A percentile compares a stretch with the other conserved stretches of the same genome.
These are phyloP conservation scores for Isoetes taiwanensis DNA, from an alignment of 75 land plant species.

Conservation along the genomic window DNA sequence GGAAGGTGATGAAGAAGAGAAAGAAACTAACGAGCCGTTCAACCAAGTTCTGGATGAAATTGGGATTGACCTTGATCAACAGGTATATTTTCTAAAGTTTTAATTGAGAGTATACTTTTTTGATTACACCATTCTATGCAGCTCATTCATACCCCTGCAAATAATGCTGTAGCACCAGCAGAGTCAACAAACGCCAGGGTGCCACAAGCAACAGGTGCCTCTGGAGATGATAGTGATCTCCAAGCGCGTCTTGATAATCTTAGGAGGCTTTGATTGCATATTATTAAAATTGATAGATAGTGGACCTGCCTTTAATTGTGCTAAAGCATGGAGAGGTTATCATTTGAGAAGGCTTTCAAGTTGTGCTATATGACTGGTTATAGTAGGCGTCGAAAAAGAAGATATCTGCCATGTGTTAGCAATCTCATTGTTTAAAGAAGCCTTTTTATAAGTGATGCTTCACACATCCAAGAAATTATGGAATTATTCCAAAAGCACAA, in stretches of 20 bases:
- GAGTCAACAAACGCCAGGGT: not conserved
- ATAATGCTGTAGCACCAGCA: not conserved
- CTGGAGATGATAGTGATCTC: conserved; percentile 3
- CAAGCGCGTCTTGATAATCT: conserved; percentile 6
- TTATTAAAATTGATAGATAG: too few species aligned
- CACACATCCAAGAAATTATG: too few species aligned
- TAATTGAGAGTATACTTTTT: not conserved
- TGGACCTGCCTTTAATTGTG: too few species aligned
- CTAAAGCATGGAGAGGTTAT: too few species aligned
- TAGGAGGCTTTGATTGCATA: not conserved
- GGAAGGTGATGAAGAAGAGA: not conserved
- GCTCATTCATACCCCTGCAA: not conserved
- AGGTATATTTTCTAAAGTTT: not conserved
- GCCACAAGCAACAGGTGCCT: not conserved
- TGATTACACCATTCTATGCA: not conserved
- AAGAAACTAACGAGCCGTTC: not conserved
- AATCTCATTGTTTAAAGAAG: too few species aligned
- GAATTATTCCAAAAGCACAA: too few species aligned
- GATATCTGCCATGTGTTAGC: too few species aligned
- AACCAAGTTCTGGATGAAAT: conserved; percentile 7
- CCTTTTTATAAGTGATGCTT: too few species aligned
- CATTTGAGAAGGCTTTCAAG: too few species aligned
- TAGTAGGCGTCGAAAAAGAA: too few species aligned
- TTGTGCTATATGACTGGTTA: too few species aligned
- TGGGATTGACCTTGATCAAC: conserved; percentile 6